These are phyloP conservation scores for Phytophthora citrophthora DNA, from an alignment of 352 stramenopile species.

Conservation along the genomic window DNA sequence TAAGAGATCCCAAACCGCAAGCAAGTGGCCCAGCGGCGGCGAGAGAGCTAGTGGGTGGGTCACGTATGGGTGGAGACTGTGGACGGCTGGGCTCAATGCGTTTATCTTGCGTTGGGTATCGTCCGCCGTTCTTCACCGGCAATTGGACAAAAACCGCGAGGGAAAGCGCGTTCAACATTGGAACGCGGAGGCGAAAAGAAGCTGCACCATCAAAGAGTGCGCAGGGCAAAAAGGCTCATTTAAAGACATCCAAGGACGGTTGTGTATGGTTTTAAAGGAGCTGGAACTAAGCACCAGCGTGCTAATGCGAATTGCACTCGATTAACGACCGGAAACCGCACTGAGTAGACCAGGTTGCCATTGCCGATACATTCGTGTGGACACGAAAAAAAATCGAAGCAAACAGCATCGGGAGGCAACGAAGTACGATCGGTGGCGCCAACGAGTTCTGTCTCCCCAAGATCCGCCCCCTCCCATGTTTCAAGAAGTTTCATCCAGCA, in stretches of 20 bases:
- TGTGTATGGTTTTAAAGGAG: not conserved
- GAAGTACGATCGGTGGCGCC: slow-evolving; percentile 12
- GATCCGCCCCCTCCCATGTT: not conserved
- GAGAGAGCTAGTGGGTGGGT: slow-evolving; percentile 13
- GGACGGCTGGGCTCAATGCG: slow-evolving; percentile 12
- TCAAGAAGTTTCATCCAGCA: not conserved
- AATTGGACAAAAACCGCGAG: slow-evolving; percentile 40
- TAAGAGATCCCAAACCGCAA: not conserved
- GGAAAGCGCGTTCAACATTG: slow-evolving; percentile 16
- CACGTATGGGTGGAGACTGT: slow-evolving; percentile 18
- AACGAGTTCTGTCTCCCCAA: slow-evolving; percentile 2
- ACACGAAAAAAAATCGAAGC: slow-evolving; percentile 37
- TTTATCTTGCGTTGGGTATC: slow-evolving; percentile 29
- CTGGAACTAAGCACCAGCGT: not conserved
- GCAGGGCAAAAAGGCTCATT: not conserved
- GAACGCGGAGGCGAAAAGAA: slow-evolving; percentile 25
- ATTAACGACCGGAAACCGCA: slow-evolving; percentile 3
- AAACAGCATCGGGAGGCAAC: not conserved
- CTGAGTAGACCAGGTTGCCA: slow-evolving; percentile 11
- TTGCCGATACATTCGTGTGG: slow-evolving; percentile 27
- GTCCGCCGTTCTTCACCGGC: slow-evolving; percentile 13
- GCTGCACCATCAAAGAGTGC: slow-evolving; percentile 7
- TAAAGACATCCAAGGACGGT: not conserved
- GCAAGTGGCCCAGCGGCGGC: not conserved
- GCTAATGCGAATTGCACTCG: not conserved